Evolutionary conservation across 805 yeast genomes (phyloP).

Genomic region (Candida piceae): DNA sequence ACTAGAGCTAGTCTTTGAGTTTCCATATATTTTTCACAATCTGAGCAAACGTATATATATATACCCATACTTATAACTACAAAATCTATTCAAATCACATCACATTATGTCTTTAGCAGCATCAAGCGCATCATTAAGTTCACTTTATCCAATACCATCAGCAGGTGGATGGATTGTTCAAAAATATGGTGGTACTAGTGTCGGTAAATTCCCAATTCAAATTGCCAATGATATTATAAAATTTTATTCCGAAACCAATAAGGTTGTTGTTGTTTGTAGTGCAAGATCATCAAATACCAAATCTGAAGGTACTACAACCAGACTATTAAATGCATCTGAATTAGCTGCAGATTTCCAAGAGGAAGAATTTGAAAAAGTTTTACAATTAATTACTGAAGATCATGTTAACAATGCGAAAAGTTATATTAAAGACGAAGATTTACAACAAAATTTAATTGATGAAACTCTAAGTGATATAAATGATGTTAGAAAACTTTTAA

Average conservation of each 20-base stretch:
- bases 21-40: too few species aligned
- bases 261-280: constrained; percentile 92
- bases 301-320: constrained; percentile 91
- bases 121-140: constrained; percentile 19
- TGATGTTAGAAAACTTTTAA: constrained; percentile 61
- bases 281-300: constrained; percentile 91
- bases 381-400: constrained; percentile 69
- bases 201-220: constrained; percentile 86
- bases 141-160: constrained; percentile 11
- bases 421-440: constrained; percentile 38
- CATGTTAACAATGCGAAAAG: constrained; percentile 69
- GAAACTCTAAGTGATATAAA: constrained; percentile 64
- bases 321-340: constrained; percentile 82
- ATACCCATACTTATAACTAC: not conserved
- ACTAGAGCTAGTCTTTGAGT: too few species aligned
- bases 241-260: constrained; percentile 49
- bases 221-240: constrained; percentile 83
- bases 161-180: constrained; percentile 68
- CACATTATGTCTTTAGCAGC: constrained; percentile 19
- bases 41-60: too few species aligned
- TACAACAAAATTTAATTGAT: constrained; percentile 49
- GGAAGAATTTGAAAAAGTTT: constrained; percentile 43
- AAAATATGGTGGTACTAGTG: constrained; percentile 96
- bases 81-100: not conserved
- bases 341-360: constrained; percentile 58